Percentiles rank a stretch among this genome's conserved stretches.
Evolutionary conservation across 139 green algal genomes (phyloP).

Genomic region (Pleodorina starrii): DNA sequence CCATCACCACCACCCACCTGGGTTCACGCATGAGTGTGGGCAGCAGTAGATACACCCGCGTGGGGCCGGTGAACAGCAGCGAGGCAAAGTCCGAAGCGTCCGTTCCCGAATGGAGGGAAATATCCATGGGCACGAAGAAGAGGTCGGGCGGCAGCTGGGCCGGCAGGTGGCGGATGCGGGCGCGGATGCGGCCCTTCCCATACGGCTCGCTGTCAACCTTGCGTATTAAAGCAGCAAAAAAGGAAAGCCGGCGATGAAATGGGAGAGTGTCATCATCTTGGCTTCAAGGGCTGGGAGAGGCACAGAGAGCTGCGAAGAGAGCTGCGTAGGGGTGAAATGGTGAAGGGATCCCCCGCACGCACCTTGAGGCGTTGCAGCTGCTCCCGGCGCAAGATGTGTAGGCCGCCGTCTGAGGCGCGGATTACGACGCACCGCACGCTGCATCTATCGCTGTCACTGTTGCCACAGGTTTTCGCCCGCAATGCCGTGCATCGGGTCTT

Average conservation of each 20-base stretch:
- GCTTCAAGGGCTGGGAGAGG: no score
- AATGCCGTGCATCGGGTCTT: background rate
- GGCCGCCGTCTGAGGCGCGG: background rate
- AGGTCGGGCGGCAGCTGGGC: background rate
- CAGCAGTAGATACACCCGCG: constrained; percentile 32
- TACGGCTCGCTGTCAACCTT: background rate
- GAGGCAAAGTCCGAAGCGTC: constrained; percentile 9
- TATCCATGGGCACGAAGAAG: background rate
- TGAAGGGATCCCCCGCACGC: no score
- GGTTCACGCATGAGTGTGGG: constrained; percentile 32
- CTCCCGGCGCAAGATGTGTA: background rate
- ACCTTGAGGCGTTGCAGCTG: constrained; percentile 29
- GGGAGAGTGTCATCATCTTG: no score
- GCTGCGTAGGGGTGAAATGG: no score
- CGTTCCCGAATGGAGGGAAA: background rate
- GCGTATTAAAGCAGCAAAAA: no score
- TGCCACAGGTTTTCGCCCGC: background rate
- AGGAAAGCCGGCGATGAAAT: no score
- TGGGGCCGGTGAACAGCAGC: constrained; percentile 31
- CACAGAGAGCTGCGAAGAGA: no score
- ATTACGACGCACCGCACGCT: background rate
- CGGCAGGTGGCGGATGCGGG: background rate
- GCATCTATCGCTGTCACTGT: background rate
- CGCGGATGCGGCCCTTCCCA: background rate
- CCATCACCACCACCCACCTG: no score